Base-by-base conservation (phyloP, 208 protist genomes). In the Tritrichomonas musculus region DNA sequence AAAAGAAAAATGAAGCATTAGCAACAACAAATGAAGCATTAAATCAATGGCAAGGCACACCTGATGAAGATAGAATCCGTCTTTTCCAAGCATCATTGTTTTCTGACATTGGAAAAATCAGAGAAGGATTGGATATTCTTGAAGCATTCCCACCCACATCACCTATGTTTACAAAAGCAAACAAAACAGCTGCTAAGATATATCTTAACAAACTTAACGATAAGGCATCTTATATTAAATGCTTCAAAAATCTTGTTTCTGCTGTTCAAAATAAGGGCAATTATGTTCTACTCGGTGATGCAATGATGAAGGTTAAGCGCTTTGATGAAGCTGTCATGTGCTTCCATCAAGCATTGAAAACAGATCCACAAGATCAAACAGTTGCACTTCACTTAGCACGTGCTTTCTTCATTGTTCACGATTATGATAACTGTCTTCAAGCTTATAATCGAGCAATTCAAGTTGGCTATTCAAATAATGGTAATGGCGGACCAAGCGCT, bases 211-310 rank as follows among this genome's bases (percentile, higher is more conserved):
- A 88, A 57, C 27, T 88, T 5, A 88, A 88, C 30, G 77, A 88
- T 30, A 88, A 88, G 39, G n/a, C 77, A 4, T 13, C 77, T 36
- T 88, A 88, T 36, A 88, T 88, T 47, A 88, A 49, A 57, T 88
- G 77, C 30, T 88, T 88, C 20, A 88, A 57, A 17, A 14, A 44
- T 41, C 39, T 88, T 17, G 77, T 57, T 57, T 41, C 9, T 39
- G 5, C 44, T n/a, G 8, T 47, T 30, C 41, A 53, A 60, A 88
- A 44, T 33, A 88, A 88, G 22, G 57, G 20, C 14, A 88, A 57
- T 30, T 88, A 53, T 20, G 27, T 47, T 33, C 39, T 88, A 39
- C 22, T 88, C 13, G 77, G 77, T 39, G 77, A 88, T 39, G 77
- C 77, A 60, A 20, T 57, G 5, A 57, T 88, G 47, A 88, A 25